A percentile compares a stretch with the other conserved stretches of the same genome.
Conservation (phyloP, 106 monocot species). For the Phalaenopsis equestris region DNA sequence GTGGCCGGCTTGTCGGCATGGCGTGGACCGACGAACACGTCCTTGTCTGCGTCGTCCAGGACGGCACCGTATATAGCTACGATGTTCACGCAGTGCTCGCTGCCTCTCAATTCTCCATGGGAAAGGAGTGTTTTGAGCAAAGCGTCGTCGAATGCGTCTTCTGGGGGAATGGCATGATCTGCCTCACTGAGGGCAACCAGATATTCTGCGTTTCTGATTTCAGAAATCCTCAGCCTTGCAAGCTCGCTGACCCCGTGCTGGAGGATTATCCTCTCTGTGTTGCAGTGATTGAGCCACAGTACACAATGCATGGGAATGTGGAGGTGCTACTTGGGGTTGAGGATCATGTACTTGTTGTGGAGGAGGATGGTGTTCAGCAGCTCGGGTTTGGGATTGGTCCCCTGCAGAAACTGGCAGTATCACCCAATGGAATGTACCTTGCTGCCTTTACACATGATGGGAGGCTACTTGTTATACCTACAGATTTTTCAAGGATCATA, state of each 20-base stretch:
- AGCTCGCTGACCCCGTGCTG: slow-evolving; percentile 60
- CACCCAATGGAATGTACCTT: slow-evolving; percentile 72
- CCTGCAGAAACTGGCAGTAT: slow-evolving; percentile 79
- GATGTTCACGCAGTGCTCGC: slow-evolving; percentile 38
- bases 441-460: slow-evolving; percentile 82
- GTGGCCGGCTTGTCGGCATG: slow-evolving; percentile 80
- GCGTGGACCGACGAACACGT: slow-evolving; percentile 59
- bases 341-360: slow-evolving; percentile 62
- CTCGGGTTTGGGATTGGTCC: slow-evolving; percentile 64
- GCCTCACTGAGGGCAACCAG: slow-evolving; percentile 54
- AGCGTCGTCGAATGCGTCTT: slow-evolving; percentile 68
- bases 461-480: slow-evolving; percentile 62
- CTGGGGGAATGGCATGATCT: slow-evolving; percentile 71
- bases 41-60: slow-evolving; percentile 60
- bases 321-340: slow-evolving; percentile 77
- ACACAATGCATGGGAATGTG: slow-evolving; percentile 86
- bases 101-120: slow-evolving; percentile 41
- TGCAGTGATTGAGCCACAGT: slow-evolving; percentile 86
- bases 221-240: slow-evolving; percentile 44
- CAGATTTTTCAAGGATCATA: slow-evolving; percentile 79
- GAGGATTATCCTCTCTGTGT: slow-evolving; percentile 55
- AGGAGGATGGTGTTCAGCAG: slow-evolving; percentile 73
- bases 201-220: slow-evolving; percentile 71
- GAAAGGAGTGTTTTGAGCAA: slow-evolving; percentile 62
- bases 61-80: slow-evolving; percentile 71